A percentile compares a stretch with the other conserved stretches of the same genome.
These are phyloP conservation scores for Pterocarpus macrocarpus DNA, from an alignment of 306 rosid genomes.

Conservation along the genomic window DNA sequence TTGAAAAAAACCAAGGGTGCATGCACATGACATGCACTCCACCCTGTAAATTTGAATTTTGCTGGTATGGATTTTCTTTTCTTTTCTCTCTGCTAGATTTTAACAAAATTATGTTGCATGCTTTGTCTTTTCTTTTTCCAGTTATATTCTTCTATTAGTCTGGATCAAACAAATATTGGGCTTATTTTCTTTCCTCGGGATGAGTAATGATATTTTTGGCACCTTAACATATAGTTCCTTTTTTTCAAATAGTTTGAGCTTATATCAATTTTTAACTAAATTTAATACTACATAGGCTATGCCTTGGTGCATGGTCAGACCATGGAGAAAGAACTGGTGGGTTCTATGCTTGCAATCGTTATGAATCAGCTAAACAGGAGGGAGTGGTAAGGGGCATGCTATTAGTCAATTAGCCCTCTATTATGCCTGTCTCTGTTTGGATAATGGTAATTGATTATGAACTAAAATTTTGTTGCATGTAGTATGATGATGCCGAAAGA, in stretches of 20 bases:
- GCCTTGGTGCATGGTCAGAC: conserved; percentile 93
- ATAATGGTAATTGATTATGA: conserved; percentile 16
- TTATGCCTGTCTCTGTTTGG: conserved; percentile 11
- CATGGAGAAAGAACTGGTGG: conserved; percentile 98
- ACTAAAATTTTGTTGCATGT: conserved; percentile 39
- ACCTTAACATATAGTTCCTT: conserved; percentile 2
- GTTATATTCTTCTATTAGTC: background rate
- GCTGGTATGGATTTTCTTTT: conserved; percentile 70
- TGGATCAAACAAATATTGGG: background rate
- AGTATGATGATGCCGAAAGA: conserved; percentile 78
- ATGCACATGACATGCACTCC: conserved; percentile 97
- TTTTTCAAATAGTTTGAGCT: conserved; percentile 7
- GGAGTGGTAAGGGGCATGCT: conserved; percentile 68
- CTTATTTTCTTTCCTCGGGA: conserved; percentile 11
- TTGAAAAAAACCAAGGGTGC: conserved; percentile 94
- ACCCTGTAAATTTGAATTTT: conserved; percentile 89
- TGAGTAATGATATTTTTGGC: background rate
- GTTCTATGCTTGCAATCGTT: conserved; percentile 96
- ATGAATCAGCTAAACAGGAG: conserved; percentile 92
- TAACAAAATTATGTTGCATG: conserved; percentile 5
- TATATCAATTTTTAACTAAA: background rate
- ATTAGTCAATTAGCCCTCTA: conserved; percentile 25
- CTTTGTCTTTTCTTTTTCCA: background rate
- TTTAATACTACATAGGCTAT: conserved; percentile 66
- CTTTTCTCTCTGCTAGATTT: background rate